Percentiles rank a stretch among this genome's conserved stretches.
Conservation (phyloP, 139 green algal genomes). For the Volvox reticuliferus region DNA sequence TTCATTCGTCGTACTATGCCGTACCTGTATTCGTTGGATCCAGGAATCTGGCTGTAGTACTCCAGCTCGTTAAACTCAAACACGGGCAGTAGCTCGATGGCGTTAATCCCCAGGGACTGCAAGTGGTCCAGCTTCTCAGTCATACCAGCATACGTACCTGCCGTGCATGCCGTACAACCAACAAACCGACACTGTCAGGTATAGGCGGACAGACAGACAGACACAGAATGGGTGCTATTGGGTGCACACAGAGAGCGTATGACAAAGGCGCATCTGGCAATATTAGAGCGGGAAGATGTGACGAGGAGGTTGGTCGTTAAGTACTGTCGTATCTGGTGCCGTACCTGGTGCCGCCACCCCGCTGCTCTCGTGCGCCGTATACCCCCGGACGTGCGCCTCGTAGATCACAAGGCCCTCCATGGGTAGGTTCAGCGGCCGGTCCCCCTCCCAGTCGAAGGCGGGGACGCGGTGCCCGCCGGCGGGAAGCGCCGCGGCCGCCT, state of each 20-base stretch:
- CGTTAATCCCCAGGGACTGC: conserved; percentile 91
- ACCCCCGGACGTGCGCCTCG: conserved; percentile 97
- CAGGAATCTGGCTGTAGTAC: conserved; percentile 87
- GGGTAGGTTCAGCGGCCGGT: conserved; percentile 78
- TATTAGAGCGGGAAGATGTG: no score
- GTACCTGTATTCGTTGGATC: conserved; percentile 55
- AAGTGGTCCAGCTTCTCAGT: conserved; percentile 94
- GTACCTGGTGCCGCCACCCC: conserved; percentile 67
- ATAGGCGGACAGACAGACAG: no score
- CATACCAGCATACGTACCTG: conserved; percentile 92
- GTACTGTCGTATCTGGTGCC: background rate
- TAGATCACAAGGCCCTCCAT: conserved; percentile 97
- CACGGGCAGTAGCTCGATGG: conserved; percentile 95
- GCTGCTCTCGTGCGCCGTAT: conserved; percentile 84
- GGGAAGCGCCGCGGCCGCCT: conserved; percentile 56
- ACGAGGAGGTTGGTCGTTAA: no score
- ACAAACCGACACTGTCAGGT: no score
- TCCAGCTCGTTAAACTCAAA: conserved; percentile 98
- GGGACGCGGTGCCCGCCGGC: conserved; percentile 8
- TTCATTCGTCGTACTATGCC: background rate
- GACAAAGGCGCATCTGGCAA: no score
- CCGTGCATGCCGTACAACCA: background rate
- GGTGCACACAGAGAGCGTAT: no score
- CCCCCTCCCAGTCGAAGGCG: conserved; percentile 91
- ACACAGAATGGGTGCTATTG: no score